Base-by-base conservation (phyloP, 2,329 filamentous ascomycete genomes). In the Colletotrichum destructivum region DNA sequence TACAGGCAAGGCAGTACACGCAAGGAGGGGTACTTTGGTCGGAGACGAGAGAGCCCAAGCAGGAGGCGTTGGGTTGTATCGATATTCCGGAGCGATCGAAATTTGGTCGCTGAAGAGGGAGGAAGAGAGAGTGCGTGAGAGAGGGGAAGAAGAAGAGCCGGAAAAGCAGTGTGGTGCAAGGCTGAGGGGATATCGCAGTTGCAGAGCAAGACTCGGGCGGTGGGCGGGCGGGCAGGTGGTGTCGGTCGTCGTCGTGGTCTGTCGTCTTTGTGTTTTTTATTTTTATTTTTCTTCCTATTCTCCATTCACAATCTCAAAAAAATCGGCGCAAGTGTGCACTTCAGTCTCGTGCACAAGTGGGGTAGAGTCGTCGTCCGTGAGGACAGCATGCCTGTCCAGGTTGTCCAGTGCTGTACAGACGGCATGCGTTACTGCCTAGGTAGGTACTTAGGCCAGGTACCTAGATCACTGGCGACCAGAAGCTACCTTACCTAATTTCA, bases 301-400 rank as follows among this genome's bases (percentile, higher is more conserved):
- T 42, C 42, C 52, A 72, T 49, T 62, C 49, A 57, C 51, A 68
- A 80, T 78, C 76, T 38, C 76, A 81, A 82, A 11, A 11, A 81
- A 83, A 79, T 83, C 80, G 81, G 80, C 82, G 61, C 62, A 56
- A 21, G 55, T 68, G 59, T 40, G 51, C 66, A 67, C 46, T 47
- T 62, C 80, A 79, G 79, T 78, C 79, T 82, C 76, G 77, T 81
- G 77, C 76, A 78, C 71, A 79, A 82, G 81, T 82, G 82, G 81
- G 80, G 81, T 65, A 62, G 49, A 62, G 49, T 66, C 46, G 49
- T 66, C 38, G 66, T 69, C 66, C 59, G 66, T 65, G 57, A 62
- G 49, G 47, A 42, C 62, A 35, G 35, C 38, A 40, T 67, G 47
- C 26, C 47, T 63, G 56, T 62, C 47, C 62, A 11, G 60, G 47